Evolutionary conservation across 2,329 filamentous ascomycete genomes (phyloP), one percentile per base, ranked within the genome.

Genomic region (Penicillium sclerotiorum): DNA sequence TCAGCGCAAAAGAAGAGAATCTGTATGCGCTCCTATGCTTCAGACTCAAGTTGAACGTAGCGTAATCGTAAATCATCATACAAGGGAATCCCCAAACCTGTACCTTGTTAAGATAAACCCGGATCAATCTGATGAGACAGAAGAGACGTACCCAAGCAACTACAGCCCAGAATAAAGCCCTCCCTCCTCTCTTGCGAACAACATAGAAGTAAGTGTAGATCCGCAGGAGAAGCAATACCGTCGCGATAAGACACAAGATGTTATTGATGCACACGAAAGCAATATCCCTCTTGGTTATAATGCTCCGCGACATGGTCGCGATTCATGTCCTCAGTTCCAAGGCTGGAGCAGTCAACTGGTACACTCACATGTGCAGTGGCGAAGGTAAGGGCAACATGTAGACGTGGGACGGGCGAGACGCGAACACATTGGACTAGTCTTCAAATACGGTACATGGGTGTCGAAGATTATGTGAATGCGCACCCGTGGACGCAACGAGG

Each of bases 141-240:
- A 23, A 13, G 17, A 32, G 8, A 35, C 30, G 8, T 36, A 45
- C 42, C 42, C 42, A 45, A 45, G 42, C 42, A 27, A 45, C 5
- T 17, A 35, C 18, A 2, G 30, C 42, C 32, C 30, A 37, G 4
- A 45, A 9, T 8, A 36, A 12, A n/a, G 32, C 20, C 18, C 20
- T 35, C 12, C 28, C 30, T 2, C 42, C 42, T 17, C 32, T 36
- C n/a, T 15, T 36, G 4, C 21, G 30, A 9, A 25, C 30, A n/a
- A 45, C 27, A 18, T 35, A 35, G 12, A 45, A 35, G 20, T 45
- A 45, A 7, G 42, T 45, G 21, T 36, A 37, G 20, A 36, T 13
- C 6, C 42, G 42, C 12, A 45, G n/a, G 13, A 20, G 20, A 12
- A 45, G 17, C 6, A 45, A 22, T 13, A 37, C 18, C 8, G 30